Percentiles rank a stretch among this genome's conserved stretches.
Evolutionary conservation across 805 yeast genomes (phyloP).

Genomic region (Ogataea haglerorum): DNA sequence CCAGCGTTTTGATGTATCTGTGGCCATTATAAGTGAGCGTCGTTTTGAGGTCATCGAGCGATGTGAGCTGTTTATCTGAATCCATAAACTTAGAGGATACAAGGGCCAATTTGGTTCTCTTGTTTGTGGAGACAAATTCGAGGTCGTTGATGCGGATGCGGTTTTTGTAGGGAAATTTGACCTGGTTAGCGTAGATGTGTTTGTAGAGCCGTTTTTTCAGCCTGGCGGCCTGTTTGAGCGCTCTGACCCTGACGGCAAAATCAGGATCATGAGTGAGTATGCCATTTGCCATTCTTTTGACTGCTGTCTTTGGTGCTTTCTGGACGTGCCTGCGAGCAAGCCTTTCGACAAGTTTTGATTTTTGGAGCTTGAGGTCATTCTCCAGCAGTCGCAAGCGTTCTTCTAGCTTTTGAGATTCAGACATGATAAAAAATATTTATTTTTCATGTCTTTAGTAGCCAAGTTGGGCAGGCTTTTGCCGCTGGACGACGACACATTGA

Average conservation of each 20-base stretch:
- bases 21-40: constrained; percentile 13
- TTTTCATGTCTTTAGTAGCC: constrained; percentile 5
- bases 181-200: constrained; percentile 31
- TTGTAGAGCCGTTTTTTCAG: constrained; percentile 17
- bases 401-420: constrained; percentile 19
- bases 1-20: constrained; percentile 21
- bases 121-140: constrained; percentile 40
- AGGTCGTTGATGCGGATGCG: constrained; percentile 40
- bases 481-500: constrained; percentile 52
- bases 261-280: constrained; percentile 38
- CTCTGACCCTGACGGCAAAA: constrained; percentile 21
- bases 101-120: constrained; percentile 41
- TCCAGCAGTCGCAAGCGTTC: constrained; percentile 21
- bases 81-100: constrained; percentile 27
- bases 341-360: constrained; percentile 14
- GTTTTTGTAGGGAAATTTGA: constrained; percentile 43
- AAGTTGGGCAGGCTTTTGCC: constrained; percentile 43
- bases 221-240: constrained; percentile 17
- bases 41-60: constrained; percentile 22
- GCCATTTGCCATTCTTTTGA: constrained; percentile 1
- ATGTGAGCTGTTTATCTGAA: constrained; percentile 11
- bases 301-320: constrained; percentile 7
- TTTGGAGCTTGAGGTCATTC: constrained; percentile 18
- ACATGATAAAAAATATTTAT: constrained; percentile 9
- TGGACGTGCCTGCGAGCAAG: constrained; percentile 16